These are phyloP conservation scores for Schizonepeta tenuifolia DNA, from an alignment of 257 asterid genomes.

Conservation along the genomic window DNA sequence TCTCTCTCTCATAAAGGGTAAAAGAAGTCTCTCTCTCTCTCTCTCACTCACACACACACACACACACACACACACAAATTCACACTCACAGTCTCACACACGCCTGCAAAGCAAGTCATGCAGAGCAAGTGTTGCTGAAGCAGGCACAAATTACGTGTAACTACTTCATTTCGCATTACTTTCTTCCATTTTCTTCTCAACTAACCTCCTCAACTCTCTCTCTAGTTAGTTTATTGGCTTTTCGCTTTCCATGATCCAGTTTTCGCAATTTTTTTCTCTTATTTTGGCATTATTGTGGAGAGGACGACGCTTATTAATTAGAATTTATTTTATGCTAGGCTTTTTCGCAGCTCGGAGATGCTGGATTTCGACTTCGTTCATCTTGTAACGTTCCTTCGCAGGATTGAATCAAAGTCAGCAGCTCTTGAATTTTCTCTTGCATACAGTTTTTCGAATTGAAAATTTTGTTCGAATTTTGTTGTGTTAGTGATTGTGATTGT, in stretches of 20 bases:
- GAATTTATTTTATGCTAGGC: conserved; percentile 29
- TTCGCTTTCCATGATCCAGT: conserved; percentile 9
- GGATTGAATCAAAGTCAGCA: conserved; percentile 51
- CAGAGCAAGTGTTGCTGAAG: conserved; percentile 38
- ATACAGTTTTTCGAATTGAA: neutral
- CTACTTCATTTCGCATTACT: conserved; percentile 6
- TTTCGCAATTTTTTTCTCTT: neutral
- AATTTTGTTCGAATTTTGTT: neutral
- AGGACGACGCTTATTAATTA: conserved; percentile 11
- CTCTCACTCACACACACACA: neutral
- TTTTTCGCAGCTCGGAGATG: conserved; percentile 33
- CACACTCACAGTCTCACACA: neutral
- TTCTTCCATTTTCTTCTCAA: neutral
- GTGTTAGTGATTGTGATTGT: conserved; percentile 1
- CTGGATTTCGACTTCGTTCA: conserved; percentile 42
- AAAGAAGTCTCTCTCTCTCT: neutral
- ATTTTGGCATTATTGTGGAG: conserved; percentile 4
- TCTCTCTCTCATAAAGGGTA: too few relatives aligned
- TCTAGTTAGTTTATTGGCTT: neutral
- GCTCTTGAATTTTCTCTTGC: neutral
- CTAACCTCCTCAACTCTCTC: neutral
- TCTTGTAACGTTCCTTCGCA: conserved; percentile 41
- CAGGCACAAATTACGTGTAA: conserved; percentile 26
- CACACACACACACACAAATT: conserved; percentile 2
- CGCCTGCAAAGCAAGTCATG: conserved; percentile 32